Evolutionary conservation across 1,284 basidiomycete genomes (phyloP), one percentile per base, ranked within the genome.

Genomic region (Gymnopus androsaceus): DNA sequence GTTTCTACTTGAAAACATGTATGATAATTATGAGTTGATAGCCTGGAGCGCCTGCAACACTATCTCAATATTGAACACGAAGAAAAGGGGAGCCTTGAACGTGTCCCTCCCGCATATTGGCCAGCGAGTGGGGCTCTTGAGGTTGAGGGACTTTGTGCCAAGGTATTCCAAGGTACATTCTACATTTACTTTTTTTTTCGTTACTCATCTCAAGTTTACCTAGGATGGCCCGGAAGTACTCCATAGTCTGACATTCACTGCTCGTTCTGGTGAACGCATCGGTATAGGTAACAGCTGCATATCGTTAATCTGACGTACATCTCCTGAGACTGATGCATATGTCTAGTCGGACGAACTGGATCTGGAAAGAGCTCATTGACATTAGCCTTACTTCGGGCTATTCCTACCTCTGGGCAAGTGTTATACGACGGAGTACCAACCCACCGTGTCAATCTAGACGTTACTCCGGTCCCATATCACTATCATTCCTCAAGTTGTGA

Each of bases 11-110:
- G n/a, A n/a, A n/a, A n/a, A n/a, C n/a, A n/a, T n/a, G n/a, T n/a
- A n/a, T n/a, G n/a, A n/a, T n/a, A n/a, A n/a, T n/a, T n/a, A n/a
- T n/a, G n/a, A n/a, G n/a, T n/a, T n/a, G n/a, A n/a, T 41, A 79
- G 78, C 59, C 71, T 87, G 51, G 84, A 87, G 62, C 75, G 85
- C 34, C 80, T 87, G 41, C 75, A 83, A 56, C 76, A 80, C 40
- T 87, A 85, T 64, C 65, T 84, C 27, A 67, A 71, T 17, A 83
- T 85, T 55, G 82, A 83, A 49, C 81, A 84, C 61, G 85, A 87
- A 63, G 76, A 75, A 1, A 68, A 71, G 38, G 63, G 72, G 1
- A 69, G 68, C 1, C 61, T 67, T 7, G 63, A 66, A 25, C 75
- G 76, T 9, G 64, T 74, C 38, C 84, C 84, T 8, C 81, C 85